Evolutionary conservation across 176 grass and related monocot genomes (phyloP).

Genomic region (Aegilops longissima): DNA sequence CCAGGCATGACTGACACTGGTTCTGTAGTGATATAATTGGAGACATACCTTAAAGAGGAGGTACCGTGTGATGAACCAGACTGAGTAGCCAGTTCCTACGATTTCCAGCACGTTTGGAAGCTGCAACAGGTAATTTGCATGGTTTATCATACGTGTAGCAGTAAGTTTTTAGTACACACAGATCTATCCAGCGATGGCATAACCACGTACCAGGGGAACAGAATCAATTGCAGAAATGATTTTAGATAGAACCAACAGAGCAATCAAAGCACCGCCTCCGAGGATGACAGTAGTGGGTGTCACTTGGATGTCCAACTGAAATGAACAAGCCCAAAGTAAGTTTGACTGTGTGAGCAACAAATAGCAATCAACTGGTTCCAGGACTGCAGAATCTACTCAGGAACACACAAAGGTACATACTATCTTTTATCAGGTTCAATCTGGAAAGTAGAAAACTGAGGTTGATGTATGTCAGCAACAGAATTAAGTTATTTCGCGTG

Average conservation of each 20-base stretch:
- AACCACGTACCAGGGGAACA: conserved; percentile 75
- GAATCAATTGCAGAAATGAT: conserved; percentile 73
- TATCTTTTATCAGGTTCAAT: background rate
- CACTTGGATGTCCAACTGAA: conserved; percentile 75
- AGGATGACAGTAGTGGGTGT: conserved; percentile 52
- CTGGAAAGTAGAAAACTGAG: background rate
- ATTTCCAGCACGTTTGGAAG: conserved; percentile 79
- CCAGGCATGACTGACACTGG: background rate
- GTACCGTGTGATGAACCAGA: conserved; percentile 57
- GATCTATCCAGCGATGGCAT: background rate
- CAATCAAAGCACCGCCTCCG: conserved; percentile 50
- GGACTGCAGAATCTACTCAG: background rate
- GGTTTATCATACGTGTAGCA: background rate
- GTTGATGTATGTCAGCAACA: background rate
- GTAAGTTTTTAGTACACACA: background rate
- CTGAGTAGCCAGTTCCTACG: conserved; percentile 53
- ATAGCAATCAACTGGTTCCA: background rate
- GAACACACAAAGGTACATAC: background rate
- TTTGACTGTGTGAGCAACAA: background rate
- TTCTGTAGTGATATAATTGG: background rate
- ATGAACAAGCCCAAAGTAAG: background rate
- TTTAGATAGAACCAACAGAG: conserved; percentile 56
- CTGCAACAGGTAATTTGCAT: conserved; percentile 34
- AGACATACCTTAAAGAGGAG: conserved; percentile 63
- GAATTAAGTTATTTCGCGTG: background rate